Conservation (phyloP, 192 early-diverging fungal genomes). For the Linnemannia elongata region DNA sequence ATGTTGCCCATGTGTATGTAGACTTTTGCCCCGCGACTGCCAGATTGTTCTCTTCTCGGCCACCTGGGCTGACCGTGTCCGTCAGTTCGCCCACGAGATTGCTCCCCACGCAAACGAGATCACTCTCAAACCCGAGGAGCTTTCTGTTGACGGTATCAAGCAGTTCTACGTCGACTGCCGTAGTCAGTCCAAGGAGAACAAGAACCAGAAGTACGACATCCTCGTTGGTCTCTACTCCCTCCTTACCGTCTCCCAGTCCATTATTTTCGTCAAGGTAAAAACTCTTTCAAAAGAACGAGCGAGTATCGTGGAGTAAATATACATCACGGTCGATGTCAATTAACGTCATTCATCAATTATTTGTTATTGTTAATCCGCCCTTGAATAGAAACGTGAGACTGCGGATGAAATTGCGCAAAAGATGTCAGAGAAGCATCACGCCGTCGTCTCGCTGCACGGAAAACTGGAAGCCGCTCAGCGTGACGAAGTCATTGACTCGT, state of each 20-base stretch:
- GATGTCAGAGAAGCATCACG: constrained; percentile 88
- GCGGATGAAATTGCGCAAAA: constrained; percentile 83
- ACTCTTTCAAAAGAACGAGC: background rate
- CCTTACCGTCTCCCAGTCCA: constrained; percentile 95
- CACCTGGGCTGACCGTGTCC: constrained; percentile 88
- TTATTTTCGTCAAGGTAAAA: constrained; percentile 92
- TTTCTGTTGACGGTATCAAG: constrained; percentile 94
- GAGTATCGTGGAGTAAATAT: background rate
- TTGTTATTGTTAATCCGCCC: background rate
- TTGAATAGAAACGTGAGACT: constrained; percentile 75
- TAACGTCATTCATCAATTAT: background rate
- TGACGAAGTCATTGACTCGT: constrained; percentile 93
- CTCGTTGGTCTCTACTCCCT: constrained; percentile 81
- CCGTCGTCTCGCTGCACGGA: constrained; percentile 89
- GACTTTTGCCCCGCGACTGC: constrained; percentile 74
- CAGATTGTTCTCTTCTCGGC: constrained; percentile 97
- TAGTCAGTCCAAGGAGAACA: constrained; percentile 55
- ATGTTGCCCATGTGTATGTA: constrained; percentile 16
- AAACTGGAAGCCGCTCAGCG: constrained; percentile 80
- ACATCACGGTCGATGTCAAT: background rate
- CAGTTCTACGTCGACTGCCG: constrained; percentile 98
- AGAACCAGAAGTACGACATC: constrained; percentile 84
- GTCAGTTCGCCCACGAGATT: constrained; percentile 82
- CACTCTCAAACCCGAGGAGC: constrained; percentile 85
- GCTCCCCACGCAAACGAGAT: constrained; percentile 92